phyloP scores from a whole-genome alignment of 495 filamentous ascomycete genomes.

The Aspergillus cristatus region DNA sequence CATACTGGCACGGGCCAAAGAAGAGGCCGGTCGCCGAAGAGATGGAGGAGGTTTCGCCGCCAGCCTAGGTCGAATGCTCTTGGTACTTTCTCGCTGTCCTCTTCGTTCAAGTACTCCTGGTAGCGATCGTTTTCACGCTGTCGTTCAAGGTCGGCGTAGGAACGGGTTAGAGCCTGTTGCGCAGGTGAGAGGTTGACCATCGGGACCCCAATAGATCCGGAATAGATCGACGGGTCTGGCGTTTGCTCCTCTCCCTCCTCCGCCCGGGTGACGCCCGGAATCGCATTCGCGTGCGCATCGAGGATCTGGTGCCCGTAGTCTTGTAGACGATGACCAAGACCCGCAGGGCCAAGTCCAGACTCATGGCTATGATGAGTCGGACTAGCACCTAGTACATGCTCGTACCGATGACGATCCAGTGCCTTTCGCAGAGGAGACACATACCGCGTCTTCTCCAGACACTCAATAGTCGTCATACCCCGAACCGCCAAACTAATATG shows the following conservation, averaged over 20 bases:
- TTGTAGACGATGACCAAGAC: constrained; percentile 47
- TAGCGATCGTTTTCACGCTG: constrained; percentile 66
- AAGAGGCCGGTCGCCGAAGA: constrained; percentile 64
- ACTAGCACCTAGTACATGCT: constrained; percentile 20
- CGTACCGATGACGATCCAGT: constrained; percentile 51
- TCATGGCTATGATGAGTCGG: constrained; percentile 6
- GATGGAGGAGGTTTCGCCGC: constrained; percentile 64
- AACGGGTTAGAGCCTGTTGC: constrained; percentile 41
- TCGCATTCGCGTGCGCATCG: constrained; percentile 72
- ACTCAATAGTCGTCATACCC: constrained; percentile 90
- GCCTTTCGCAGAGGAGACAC: constrained; percentile 64
- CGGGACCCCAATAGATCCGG: not conserved
- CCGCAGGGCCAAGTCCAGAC: constrained; percentile 47
- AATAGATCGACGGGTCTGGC: constrained; percentile 5
- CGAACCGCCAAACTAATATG: constrained; percentile 72
- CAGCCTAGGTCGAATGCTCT: constrained; percentile 88
- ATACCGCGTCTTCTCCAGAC: constrained; percentile 88
- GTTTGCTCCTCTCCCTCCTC: constrained; percentile 66
- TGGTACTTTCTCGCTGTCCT: constrained; percentile 75
- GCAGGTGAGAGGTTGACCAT: constrained; percentile 23
- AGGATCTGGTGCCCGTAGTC: constrained; percentile 66
- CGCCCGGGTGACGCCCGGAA: constrained; percentile 68
- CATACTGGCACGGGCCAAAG: constrained; percentile 75
- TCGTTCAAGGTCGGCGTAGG: constrained; percentile 65
- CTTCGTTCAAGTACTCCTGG: constrained; percentile 79